Base-by-base conservation (phyloP, 2,329 filamentous ascomycete genomes). In the Biscogniauxia mediterranea region DNA sequence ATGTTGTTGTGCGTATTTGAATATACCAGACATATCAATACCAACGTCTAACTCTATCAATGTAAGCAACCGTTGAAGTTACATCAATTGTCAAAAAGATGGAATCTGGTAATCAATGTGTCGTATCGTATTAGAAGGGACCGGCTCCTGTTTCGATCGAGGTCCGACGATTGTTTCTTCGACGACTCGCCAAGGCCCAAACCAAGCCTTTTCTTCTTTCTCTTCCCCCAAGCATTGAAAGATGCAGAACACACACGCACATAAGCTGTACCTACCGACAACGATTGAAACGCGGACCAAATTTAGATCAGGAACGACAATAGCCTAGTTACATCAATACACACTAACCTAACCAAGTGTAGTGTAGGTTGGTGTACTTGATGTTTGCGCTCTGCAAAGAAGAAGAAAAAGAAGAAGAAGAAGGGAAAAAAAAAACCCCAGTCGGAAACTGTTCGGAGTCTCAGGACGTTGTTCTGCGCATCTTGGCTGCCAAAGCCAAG, bases 401-500 rank as follows among this genome's bases (percentile, higher is more conserved):
- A 60, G 49, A 57, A 23, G 23, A n/a, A n/a, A n/a, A n/a, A n/a
- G n/a, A n/a, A n/a, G n/a, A n/a, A n/a, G n/a, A n/a, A n/a, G n/a
- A n/a, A 23, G 23, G 23, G 23, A 23, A 23, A 23, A 23, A 23
- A 23, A 23, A 46, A 54, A n/a, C n/a, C n/a, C 56, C 46, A 55
- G 59, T 64, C 55, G 60, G 54, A 66, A 67, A 65, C 64, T 52
- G 52, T 52, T 60, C 57, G 59, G 65, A 58, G 69, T 70, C 55
- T 70, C 69, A 69, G 66, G 66, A 54, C 20, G 28, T 21, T 17
- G 61, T 59, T 67, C 63, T 63, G 60, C 55, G 61, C 52, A 53
- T 59, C 68, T 70, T 70, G 68, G 68, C 68, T 68, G 61, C 61
- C 19, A 52, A 54, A 69, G 67, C 64, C 65, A 70, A 69, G 68